Evolutionary conservation across 1,139 yeast species (phyloP).

Genomic region (Candida labiduridarum): DNA sequence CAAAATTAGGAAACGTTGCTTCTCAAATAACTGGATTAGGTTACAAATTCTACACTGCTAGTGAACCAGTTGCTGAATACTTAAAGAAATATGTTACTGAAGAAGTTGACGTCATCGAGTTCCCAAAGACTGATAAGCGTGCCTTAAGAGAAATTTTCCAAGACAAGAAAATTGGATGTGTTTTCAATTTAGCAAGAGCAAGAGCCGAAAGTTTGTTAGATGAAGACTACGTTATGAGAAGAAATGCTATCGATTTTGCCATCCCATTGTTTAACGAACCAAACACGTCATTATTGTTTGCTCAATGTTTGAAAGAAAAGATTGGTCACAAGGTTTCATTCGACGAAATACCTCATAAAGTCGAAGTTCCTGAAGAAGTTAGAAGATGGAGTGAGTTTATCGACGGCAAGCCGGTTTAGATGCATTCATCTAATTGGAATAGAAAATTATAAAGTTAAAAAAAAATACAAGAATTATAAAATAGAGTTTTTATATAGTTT

Average conservation of each 20-base stretch:
- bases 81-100: constrained; percentile 52
- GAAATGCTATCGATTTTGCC: constrained; percentile 98
- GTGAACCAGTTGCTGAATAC: constrained; percentile 69
- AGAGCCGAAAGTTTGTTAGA: constrained; percentile 85
- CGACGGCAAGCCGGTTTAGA: constrained; percentile 43
- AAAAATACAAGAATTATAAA: no score
- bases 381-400: constrained; percentile 95
- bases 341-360: constrained; percentile 43
- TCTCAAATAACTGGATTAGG: constrained; percentile 69
- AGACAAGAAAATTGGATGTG: constrained; percentile 78
- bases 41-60: constrained; percentile 80
- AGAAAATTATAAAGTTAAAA: not conserved
- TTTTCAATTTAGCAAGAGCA: constrained; percentile 86
- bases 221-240: constrained; percentile 95
- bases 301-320: constrained; percentile 77
- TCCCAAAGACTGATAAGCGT: constrained; percentile 92
- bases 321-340: constrained; percentile 57
- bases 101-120: constrained; percentile 69
- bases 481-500: no score
- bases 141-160: constrained; percentile 92
- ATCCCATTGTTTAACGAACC: constrained; percentile 97
- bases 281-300: constrained; percentile 84
- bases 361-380: constrained; percentile 79
- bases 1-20: constrained; percentile 74
- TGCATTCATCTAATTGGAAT: no score